A percentile compares a stretch with the other conserved stretches of the same genome.
These are phyloP conservation scores for Cladosporium halotolerans DNA, from an alignment of 2,329 filamentous ascomycete species.

Conservation along the genomic window DNA sequence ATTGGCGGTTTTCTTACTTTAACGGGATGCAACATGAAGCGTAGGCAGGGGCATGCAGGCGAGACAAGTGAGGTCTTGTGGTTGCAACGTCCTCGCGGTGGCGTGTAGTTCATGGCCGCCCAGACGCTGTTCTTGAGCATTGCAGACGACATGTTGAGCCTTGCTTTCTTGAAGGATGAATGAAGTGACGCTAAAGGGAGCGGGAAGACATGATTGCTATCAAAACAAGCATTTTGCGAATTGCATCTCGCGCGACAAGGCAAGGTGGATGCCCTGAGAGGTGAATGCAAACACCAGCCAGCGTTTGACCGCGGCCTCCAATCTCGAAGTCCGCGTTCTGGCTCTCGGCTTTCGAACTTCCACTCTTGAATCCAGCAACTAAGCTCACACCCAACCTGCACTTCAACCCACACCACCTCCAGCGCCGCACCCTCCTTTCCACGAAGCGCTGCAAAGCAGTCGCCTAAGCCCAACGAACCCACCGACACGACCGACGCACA, in stretches of 20 bases:
- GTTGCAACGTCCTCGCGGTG: slow-evolving; percentile 47
- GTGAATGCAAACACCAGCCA: neutral
- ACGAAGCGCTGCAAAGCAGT: neutral
- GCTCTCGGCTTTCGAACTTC: neutral
- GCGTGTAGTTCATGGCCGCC: slow-evolving; percentile 45
- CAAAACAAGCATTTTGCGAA: neutral
- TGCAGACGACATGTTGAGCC: slow-evolving; percentile 1
- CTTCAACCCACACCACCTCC: neutral
- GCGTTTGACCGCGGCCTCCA: neutral
- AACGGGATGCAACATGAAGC: slow-evolving; percentile 53
- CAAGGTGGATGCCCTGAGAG: no score
- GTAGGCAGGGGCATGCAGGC: slow-evolving; percentile 45
- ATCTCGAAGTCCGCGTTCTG: neutral
- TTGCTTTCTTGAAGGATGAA: neutral
- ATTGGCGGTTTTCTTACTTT: slow-evolving; percentile 35
- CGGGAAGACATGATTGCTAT: neutral
- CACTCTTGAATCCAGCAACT: neutral
- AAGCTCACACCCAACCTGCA: neutral
- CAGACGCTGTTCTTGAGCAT: slow-evolving; percentile 40
- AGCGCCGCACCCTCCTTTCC: neutral
- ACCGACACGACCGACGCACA: neutral
- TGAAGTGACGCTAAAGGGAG: neutral
- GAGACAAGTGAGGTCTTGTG: slow-evolving; percentile 43
- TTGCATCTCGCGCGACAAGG: neutral
- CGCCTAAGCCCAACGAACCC: neutral